Evolutionary conservation across 441 rosid genomes (phyloP).

Genomic region (Corymbia calophylla): DNA sequence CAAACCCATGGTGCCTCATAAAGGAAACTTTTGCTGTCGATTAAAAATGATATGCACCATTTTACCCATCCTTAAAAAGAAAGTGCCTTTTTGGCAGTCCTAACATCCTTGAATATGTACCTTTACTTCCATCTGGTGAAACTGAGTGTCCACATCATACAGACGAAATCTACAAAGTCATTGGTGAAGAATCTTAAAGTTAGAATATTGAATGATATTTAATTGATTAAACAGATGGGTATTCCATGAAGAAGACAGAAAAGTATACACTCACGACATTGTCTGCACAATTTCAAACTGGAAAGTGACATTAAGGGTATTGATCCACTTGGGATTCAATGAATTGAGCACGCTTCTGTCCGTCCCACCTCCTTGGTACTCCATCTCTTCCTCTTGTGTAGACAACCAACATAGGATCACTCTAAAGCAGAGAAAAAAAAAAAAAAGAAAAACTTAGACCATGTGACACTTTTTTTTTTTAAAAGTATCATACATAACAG

Average conservation of each 20-base stretch:
- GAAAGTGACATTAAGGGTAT: constrained; percentile 35
- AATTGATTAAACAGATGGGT: neutral
- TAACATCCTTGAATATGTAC: constrained; percentile 20
- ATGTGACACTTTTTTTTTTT: neutral
- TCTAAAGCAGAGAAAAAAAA: constrained; percentile 40
- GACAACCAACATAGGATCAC: constrained; percentile 89
- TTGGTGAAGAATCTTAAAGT: constrained; percentile 5
- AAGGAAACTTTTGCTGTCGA: neutral
- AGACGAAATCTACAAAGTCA: constrained; percentile 47
- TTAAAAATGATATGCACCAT: neutral
- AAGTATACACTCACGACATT: constrained; percentile 52
- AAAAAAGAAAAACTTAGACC: neutral
- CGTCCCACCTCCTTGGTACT: constrained; percentile 50
- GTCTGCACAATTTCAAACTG: constrained; percentile 81
- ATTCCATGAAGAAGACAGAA: neutral
- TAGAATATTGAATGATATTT: constrained; percentile 1
- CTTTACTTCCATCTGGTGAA: constrained; percentile 64
- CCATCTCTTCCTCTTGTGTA: constrained; percentile 70
- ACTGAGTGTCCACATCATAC: constrained; percentile 80
- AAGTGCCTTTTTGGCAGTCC: neutral
- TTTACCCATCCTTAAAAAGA: neutral
- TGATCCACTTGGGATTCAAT: constrained; percentile 73
- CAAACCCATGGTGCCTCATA: neutral
- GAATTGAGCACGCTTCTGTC: constrained; percentile 80
- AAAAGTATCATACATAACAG: neutral